phyloP scores from a whole-genome alignment of 768 basidiomycete species.

The Lactarius akahatsu region DNA sequence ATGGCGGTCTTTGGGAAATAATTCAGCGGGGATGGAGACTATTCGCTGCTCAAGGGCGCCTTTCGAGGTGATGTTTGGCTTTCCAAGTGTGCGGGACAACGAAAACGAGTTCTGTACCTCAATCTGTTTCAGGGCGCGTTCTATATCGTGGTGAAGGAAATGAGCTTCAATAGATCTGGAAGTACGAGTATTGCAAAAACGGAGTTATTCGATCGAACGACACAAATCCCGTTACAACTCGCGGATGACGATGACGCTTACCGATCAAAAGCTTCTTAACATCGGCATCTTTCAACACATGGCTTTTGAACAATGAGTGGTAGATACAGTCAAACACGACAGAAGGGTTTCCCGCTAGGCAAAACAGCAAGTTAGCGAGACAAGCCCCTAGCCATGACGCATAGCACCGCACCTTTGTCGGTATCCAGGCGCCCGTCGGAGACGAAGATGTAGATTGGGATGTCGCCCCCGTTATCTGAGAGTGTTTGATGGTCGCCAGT shows the following conservation, averaged over 20 bases:
- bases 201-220: not conserved
- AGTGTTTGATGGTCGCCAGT: slow-evolving; percentile 37
- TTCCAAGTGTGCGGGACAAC: slow-evolving; percentile 66
- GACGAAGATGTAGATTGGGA: slow-evolving; percentile 70
- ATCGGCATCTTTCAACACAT: slow-evolving; percentile 55
- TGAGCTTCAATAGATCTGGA: not conserved
- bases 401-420: slow-evolving; percentile 60
- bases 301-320: slow-evolving; percentile 57
- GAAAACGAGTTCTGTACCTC: slow-evolving; percentile 58
- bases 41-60: slow-evolving; percentile 62
- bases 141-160: slow-evolving; percentile 37
- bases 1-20: slow-evolving; percentile 37
- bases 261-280: slow-evolving; percentile 74
- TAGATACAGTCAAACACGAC: slow-evolving; percentile 75
- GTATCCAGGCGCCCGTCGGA: slow-evolving; percentile 60
- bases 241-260: slow-evolving; percentile 35
- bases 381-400: not conserved
- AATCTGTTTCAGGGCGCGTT: slow-evolving; percentile 66
- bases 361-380: slow-evolving; percentile 7
- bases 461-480: slow-evolving; percentile 41
- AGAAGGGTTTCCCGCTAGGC: slow-evolving; percentile 62
- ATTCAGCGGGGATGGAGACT: slow-evolving; percentile 51
- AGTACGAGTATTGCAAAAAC: not conserved
- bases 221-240: not conserved
- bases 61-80: slow-evolving; percentile 76